Evolutionary conservation across 169 alveolate species (phyloP).

Genomic region (Babesia bigemina): DNA sequence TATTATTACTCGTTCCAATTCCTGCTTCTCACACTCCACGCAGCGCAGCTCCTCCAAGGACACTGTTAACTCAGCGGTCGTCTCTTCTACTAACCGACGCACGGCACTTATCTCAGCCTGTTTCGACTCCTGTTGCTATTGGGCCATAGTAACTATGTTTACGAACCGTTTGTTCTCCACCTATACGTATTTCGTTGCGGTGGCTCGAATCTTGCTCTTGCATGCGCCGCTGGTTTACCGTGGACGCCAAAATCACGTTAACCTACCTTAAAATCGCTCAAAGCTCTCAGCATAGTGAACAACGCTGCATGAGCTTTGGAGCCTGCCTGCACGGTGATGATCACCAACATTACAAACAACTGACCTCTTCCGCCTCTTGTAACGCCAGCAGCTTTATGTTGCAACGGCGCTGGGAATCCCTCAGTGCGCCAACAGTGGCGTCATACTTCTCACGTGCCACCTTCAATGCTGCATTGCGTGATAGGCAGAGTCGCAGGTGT

Average conservation of each 20-base stretch:
- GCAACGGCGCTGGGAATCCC: background rate
- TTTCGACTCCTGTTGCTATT: background rate
- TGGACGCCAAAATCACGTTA: background rate
- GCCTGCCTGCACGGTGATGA: background rate
- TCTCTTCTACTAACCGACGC: background rate
- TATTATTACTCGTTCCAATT: background rate
- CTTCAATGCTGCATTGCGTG: background rate
- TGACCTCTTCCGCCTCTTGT: conserved; percentile 23
- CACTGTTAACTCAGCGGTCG: background rate
- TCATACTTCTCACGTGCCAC: background rate
- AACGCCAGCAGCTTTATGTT: conserved; percentile 8
- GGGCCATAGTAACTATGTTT: background rate
- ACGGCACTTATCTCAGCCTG: background rate
- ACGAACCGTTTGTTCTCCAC: background rate
- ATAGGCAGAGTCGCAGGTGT: too few species aligned
- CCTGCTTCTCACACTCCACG: background rate
- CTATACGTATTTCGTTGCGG: background rate
- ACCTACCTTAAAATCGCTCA: background rate
- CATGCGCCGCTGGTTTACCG: background rate
- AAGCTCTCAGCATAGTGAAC: background rate
- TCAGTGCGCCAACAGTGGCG: background rate
- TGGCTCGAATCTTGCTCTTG: background rate
- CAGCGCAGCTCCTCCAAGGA: background rate
- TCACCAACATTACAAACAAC: background rate
- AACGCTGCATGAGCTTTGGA: background rate